Evolutionary conservation across 2,329 filamentous ascomycete species (phyloP).

Genomic region (Curvularia sp.): DNA sequence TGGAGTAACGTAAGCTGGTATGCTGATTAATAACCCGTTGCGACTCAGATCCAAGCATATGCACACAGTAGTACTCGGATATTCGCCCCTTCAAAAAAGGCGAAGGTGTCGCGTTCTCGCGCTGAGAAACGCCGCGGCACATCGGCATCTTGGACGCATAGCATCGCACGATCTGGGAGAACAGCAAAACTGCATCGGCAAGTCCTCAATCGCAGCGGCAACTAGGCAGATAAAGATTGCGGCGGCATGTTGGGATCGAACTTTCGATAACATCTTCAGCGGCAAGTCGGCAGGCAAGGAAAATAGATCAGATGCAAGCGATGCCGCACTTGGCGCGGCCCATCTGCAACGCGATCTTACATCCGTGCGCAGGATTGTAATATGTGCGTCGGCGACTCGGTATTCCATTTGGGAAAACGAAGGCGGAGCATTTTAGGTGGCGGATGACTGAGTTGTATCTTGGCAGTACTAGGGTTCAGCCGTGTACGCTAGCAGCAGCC

Average conservation of each 20-base stretch:
- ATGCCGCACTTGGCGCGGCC: not conserved
- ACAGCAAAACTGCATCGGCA: not conserved
- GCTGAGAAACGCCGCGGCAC: not conserved
- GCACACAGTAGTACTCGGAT: not conserved
- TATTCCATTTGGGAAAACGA: not conserved
- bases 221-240: not conserved
- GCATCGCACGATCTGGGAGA: not conserved
- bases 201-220: not conserved
- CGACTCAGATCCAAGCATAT: not conserved
- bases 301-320: not conserved
- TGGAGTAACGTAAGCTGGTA: constrained; percentile 4
- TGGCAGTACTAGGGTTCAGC: not conserved
- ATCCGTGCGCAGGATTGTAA: not conserved
- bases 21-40: constrained; percentile 7
- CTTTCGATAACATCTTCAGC: not conserved
- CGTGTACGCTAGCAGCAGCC: not conserved
- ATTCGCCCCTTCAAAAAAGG: not conserved
- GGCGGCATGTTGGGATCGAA: not conserved
- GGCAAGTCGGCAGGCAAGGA: not conserved
- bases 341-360: not conserved
- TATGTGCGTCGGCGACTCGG: not conserved
- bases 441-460: not conserved
- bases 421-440: not conserved
- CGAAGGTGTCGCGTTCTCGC: not conserved
- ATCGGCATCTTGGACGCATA: not conserved